Conservation (phyloP, 108 stramenopile genomes). For the Stephanodiscus minutulus region DNA sequence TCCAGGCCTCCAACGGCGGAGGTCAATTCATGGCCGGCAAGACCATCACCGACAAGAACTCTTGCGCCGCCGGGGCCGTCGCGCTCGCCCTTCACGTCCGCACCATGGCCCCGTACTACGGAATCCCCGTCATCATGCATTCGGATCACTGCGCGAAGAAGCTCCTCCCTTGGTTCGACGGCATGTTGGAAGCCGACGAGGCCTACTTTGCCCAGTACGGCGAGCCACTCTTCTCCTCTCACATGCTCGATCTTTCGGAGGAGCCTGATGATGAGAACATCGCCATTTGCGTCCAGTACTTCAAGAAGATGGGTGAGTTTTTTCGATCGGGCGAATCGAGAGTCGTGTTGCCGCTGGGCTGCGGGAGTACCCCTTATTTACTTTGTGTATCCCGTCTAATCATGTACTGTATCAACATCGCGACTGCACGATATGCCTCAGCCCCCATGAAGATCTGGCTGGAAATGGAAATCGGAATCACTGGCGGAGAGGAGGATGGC, state of each 20-base stretch:
- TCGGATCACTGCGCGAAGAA: slow-evolving; percentile 98
- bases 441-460: slow-evolving; percentile 94
- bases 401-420: no score
- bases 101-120: slow-evolving; percentile 94
- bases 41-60: slow-evolving; percentile 83
- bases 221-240: slow-evolving; percentile 91
- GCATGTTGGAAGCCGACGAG: slow-evolving; percentile 94
- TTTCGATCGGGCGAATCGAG: background rate
- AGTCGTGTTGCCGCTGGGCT: background rate
- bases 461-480: slow-evolving; percentile 99
- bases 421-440: background rate
- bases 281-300: slow-evolving; percentile 93
- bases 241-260: slow-evolving; percentile 98
- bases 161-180: slow-evolving; percentile 94
- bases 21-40: slow-evolving; percentile 90
- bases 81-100: slow-evolving; percentile 96
- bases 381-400: background rate
- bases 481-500: slow-evolving; percentile 98
- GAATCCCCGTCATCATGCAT: slow-evolving; percentile 95
- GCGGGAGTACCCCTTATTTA: background rate
- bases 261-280: slow-evolving; percentile 97
- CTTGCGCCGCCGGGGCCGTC: slow-evolving; percentile 87
- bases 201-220: slow-evolving; percentile 90
- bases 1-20: slow-evolving; percentile 93
- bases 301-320: slow-evolving; percentile 74